phyloP scores from a whole-genome alignment of 2,329 filamentous ascomycete species.

The Rachicladosporium sp. region DNA sequence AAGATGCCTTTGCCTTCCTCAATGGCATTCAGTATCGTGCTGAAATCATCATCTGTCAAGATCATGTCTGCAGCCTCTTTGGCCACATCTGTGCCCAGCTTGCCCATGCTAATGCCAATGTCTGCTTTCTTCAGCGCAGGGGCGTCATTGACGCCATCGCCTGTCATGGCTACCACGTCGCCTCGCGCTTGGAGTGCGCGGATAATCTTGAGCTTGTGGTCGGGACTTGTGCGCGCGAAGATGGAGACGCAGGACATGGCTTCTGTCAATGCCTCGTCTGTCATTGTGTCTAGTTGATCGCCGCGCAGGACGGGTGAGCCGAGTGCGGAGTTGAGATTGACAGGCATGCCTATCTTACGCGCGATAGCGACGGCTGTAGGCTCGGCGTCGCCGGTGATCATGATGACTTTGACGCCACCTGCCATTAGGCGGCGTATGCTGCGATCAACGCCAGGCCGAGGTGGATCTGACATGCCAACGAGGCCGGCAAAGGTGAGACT shows the following conservation, averaged over 20 bases:
- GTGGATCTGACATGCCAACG: conserved; percentile 95
- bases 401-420: conserved; percentile 91
- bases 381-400: conserved; percentile 97
- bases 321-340: conserved; percentile 47
- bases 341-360: conserved; percentile 85
- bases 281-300: conserved; percentile 89
- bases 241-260: conserved; percentile 84
- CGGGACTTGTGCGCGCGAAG: conserved; percentile 89
- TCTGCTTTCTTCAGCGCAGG: conserved; percentile 94
- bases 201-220: conserved; percentile 97
- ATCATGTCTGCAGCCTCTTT: conserved; percentile 96
- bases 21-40: conserved; percentile 84
- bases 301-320: conserved; percentile 68
- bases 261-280: conserved; percentile 66
- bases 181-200: conserved; percentile 79
- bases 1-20: conserved; percentile 99
- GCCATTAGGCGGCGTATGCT: conserved; percentile 84
- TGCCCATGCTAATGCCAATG: conserved; percentile 95
- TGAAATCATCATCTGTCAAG: conserved; percentile 77
- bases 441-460: conserved; percentile 75
- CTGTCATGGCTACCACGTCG: conserved; percentile 97
- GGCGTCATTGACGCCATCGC: conserved; percentile 94
- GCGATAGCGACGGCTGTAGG: conserved; percentile 90
- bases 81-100: conserved; percentile 87
- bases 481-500: conserved; percentile 81